Evolutionary conservation across 768 basidiomycete genomes (phyloP), one percentile per base, ranked within the genome.

Genomic region (Amanita phalloides): DNA sequence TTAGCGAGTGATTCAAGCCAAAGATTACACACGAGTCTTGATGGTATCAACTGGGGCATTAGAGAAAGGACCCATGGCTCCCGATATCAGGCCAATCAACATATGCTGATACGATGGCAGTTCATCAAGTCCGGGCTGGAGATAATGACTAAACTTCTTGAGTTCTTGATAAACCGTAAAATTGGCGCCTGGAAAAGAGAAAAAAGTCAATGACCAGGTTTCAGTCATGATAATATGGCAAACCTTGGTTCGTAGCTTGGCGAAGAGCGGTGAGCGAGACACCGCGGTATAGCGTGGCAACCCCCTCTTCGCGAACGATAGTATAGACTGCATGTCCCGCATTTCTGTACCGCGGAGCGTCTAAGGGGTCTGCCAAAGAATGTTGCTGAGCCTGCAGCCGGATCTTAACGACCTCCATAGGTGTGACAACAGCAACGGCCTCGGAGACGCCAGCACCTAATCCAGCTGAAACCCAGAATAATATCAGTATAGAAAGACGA

Each of bases 381-480:
- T 98, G 96, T 62, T 89, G 86, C 62, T 99, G 96, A 3, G 96
- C 95, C 68, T 99, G 96, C 60, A 99, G 71, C 25, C 96, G 81
- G 63, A 99, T 98, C 75, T 98, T 98, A 64, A 99, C 90, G 17
- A 98, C 96, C 64, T 99, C 96, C 96, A 99, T 98, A 0, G 96
- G 96, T 42, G 89, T 95, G 9, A 99, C 96, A 42, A 99, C 91
- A 13, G 82, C 74, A 14, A 99, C 80, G 2, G 94, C 96, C 68
- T 98, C 96, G 0, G 92, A 89, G n/a, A 85, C 85, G 23, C 96
- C 96, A 3, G 96, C 95, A 42, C 85, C 91, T 26, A 99, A 74
- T 56, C 96, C 96, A 60, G 95, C 94, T 94, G 30, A 20, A 41
- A 41, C 47, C 28, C 38, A 32, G 52, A 28, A 48, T 36, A n/a